Percentiles rank a stretch among this genome's conserved stretches.
Evolutionary conservation across 306 rosid species (phyloP).

Genomic region (Sicyos baderoa): DNA sequence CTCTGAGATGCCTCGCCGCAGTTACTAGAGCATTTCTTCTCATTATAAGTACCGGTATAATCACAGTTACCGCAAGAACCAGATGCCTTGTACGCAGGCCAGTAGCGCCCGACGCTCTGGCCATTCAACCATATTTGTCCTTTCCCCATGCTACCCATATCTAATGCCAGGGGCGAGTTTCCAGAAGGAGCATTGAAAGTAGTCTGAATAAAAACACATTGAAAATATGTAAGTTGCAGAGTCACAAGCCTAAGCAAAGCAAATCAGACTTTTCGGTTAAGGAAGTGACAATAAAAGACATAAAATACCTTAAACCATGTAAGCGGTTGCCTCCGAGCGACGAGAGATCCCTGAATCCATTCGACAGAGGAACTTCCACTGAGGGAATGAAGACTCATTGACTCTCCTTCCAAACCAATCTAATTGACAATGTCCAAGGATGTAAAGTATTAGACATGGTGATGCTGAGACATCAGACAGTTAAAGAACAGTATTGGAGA

Average conservation of each 20-base stretch:
- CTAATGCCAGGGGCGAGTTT: constrained; percentile 79
- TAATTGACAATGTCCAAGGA: constrained; percentile 26
- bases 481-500: constrained; percentile 4
- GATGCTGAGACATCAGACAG: constrained; percentile 8
- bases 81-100: constrained; percentile 93
- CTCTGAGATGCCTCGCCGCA: constrained; percentile 91
- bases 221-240: neutral
- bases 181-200: constrained; percentile 82
- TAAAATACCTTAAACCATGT: constrained; percentile 82
- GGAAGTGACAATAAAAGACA: neutral
- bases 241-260: neutral
- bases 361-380: constrained; percentile 90
- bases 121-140: constrained; percentile 95
- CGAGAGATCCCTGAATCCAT: constrained; percentile 68
- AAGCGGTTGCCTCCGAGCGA: constrained; percentile 64
- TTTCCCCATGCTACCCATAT: constrained; percentile 91
- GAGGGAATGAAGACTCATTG: constrained; percentile 76
- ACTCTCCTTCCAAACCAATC: constrained; percentile 94
- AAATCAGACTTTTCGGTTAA: neutral
- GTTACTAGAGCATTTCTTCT: constrained; percentile 66
- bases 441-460: constrained; percentile 25
- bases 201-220: constrained; percentile 40
- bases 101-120: constrained; percentile 70
- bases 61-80: constrained; percentile 67
- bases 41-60: constrained; percentile 64